Percentiles rank a stretch among this genome's conserved stretches.
phyloP scores from a whole-genome alignment of 2,329 filamentous ascomycete species.

The Pyrenophora seminiperda region DNA sequence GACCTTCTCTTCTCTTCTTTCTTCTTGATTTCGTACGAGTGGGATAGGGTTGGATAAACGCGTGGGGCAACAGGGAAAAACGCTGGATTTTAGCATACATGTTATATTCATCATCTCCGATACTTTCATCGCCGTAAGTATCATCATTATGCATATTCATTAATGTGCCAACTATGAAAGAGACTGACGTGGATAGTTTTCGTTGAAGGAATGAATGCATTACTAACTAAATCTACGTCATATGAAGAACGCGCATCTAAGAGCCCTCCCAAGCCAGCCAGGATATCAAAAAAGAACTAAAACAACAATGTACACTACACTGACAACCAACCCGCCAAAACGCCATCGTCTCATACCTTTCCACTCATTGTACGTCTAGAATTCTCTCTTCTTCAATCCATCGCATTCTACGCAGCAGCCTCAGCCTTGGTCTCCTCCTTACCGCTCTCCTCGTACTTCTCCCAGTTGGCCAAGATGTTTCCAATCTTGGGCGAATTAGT shows the following conservation, averaged over 20 bases:
- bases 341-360: not conserved
- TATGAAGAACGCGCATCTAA: not conserved
- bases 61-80: too few species aligned
- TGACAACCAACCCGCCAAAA: not conserved
- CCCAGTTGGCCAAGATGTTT: constrained; percentile 78
- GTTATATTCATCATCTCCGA: too few species aligned
- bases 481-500: constrained; percentile 82
- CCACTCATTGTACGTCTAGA: not conserved
- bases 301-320: not conserved
- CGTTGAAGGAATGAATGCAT: constrained; percentile 3
- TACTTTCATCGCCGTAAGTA: too few species aligned
- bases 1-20: not conserved
- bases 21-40: not conserved
- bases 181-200: not conserved
- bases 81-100: too few species aligned
- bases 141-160: too few species aligned
- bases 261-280: not conserved
- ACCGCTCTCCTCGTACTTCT: constrained; percentile 55
- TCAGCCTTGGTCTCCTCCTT: constrained; percentile 35
- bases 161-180: too few species aligned
- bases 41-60: too few species aligned
- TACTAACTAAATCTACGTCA: not conserved
- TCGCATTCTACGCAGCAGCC: constrained; percentile 20
- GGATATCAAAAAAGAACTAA: constrained; percentile 9
- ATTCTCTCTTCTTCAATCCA: not conserved